Percentiles rank a stretch among this genome's conserved stretches.
Evolutionary conservation across 177 flowering plant genomes (phyloP).

Genomic region (Vitis hybrid): DNA sequence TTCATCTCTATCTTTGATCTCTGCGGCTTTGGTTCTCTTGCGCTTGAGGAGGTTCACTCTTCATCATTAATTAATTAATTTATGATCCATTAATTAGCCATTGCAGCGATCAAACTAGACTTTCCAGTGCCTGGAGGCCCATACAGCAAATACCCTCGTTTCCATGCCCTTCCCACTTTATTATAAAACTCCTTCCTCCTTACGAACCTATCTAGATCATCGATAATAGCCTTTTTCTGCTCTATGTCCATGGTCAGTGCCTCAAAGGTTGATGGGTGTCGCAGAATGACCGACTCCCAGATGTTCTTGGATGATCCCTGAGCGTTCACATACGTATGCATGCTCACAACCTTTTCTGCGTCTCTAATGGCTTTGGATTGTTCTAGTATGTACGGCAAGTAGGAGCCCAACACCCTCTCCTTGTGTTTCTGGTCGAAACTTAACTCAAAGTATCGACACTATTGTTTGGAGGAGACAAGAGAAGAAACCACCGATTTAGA

Average conservation of each 20-base stretch:
- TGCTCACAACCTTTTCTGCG: conserved; percentile 20
- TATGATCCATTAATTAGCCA: conserved; percentile 25
- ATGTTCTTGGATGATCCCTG: too few relatives aligned
- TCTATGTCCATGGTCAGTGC: conserved; percentile 34
- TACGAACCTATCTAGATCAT: conserved; percentile 34
- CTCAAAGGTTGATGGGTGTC: conserved; percentile 19
- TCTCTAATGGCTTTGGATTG: conserved; percentile 14
- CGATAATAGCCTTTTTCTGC: conserved; percentile 19
- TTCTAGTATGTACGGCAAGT: conserved; percentile 23
- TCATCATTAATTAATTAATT: too few relatives aligned
- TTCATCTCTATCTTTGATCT: too few relatives aligned
- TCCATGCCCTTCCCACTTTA: conserved; percentile 40
- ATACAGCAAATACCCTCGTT: conserved; percentile 33
- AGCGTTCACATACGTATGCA: conserved; percentile 16
- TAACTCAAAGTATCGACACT: conserved; percentile 24
- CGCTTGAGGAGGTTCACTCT: too few relatives aligned
- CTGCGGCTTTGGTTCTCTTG: too few relatives aligned
- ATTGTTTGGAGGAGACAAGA: too few relatives aligned
- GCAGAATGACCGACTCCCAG: conserved; percentile 6
- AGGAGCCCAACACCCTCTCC: conserved; percentile 20
- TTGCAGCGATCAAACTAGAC: conserved; percentile 42
- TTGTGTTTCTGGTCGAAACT: conserved; percentile 29
- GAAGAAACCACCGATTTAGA: too few relatives aligned
- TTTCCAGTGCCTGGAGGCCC: conserved; percentile 40
- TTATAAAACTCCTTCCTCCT: conserved; percentile 29